A percentile compares a stretch with the other conserved stretches of the same genome.
Evolutionary conservation across 176 grass and related monocot species (phyloP).

Genomic region (Musa troglodytarum): DNA sequence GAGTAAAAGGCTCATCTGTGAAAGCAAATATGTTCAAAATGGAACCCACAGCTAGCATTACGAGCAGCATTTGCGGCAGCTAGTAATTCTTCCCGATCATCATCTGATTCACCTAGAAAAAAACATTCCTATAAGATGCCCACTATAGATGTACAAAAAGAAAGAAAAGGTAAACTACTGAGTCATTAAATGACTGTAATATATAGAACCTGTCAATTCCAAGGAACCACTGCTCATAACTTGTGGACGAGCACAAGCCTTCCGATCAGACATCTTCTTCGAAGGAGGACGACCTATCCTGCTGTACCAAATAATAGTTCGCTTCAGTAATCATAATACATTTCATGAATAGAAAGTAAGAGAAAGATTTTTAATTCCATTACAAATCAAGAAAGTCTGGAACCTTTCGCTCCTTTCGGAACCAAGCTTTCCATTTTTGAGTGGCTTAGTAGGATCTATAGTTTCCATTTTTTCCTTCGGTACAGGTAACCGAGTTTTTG

Average conservation of each 20-base stretch:
- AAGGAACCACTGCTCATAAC: slow-evolving; percentile 29
- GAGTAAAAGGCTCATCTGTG: background rate
- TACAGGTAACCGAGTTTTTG: slow-evolving; percentile 42
- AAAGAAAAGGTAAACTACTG: background rate
- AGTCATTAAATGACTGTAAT: slow-evolving; percentile 10
- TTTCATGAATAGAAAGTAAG: background rate
- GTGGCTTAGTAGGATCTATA: slow-evolving; percentile 41
- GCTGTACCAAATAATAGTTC: slow-evolving; percentile 27
- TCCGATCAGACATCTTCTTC: slow-evolving; percentile 58
- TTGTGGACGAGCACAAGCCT: slow-evolving; percentile 43
- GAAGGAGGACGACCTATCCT: slow-evolving; percentile 50
- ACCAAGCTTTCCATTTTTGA: slow-evolving; percentile 43
- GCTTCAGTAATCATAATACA: background rate
- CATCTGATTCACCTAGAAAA: slow-evolving; percentile 55
- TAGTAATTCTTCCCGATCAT: slow-evolving; percentile 76
- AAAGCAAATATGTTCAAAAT: slow-evolving; percentile 16
- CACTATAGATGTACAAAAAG: background rate
- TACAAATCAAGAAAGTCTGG: slow-evolving; percentile 1
- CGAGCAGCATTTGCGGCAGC: slow-evolving; percentile 64
- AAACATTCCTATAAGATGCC: slow-evolving; percentile 17
- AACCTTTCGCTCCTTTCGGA: slow-evolving; percentile 71
- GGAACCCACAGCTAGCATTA: slow-evolving; percentile 43
- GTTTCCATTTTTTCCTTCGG: slow-evolving; percentile 51
- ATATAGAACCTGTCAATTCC: slow-evolving; percentile 39
- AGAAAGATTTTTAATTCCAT: background rate